Conservation (phyloP, 2,329 filamentous ascomycete genomes). For the Beauveria varroae region DNA sequence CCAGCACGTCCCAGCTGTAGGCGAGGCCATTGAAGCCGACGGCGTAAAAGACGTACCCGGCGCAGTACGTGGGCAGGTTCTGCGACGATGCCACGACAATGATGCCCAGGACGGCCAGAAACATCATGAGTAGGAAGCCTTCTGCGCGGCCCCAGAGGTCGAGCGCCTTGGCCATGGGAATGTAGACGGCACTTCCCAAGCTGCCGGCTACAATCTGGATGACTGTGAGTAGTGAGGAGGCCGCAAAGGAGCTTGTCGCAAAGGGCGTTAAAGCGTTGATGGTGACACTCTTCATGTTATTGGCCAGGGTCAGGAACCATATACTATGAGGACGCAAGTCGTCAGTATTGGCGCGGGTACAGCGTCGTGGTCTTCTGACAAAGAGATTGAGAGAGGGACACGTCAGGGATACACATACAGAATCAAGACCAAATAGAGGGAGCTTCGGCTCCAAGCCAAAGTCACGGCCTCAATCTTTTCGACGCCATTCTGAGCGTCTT, state of each 20-base stretch:
- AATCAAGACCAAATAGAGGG: background rate
- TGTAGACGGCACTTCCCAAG: background rate
- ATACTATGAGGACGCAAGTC: background rate
- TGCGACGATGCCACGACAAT: slow-evolving; percentile 55
- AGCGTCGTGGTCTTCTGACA: no score
- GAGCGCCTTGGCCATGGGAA: slow-evolving; percentile 54
- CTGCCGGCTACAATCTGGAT: background rate
- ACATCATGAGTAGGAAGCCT: slow-evolving; percentile 47
- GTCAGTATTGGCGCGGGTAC: background rate
- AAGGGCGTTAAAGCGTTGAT: background rate
- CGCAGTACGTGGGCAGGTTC: slow-evolving; percentile 29
- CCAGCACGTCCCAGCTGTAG: slow-evolving; percentile 57
- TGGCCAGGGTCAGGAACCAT: slow-evolving; percentile 2
- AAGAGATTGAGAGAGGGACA: no score
- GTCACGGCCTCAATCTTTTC: slow-evolving; percentile 2
- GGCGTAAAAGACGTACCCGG: background rate
- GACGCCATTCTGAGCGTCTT: background rate
- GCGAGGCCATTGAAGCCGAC: slow-evolving; percentile 53
- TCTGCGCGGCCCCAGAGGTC: slow-evolving; percentile 57
- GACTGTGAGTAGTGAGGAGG: background rate
- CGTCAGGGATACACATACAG: background rate
- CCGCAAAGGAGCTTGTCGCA: background rate
- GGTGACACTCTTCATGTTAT: slow-evolving; percentile 2
- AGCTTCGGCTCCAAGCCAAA: background rate
- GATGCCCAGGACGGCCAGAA: slow-evolving; percentile 39